Percentiles rank a stretch among this genome's conserved stretches.
Conservation (phyloP, 2,329 filamentous ascomycete genomes). For the Albifimbria verrucaria region DNA sequence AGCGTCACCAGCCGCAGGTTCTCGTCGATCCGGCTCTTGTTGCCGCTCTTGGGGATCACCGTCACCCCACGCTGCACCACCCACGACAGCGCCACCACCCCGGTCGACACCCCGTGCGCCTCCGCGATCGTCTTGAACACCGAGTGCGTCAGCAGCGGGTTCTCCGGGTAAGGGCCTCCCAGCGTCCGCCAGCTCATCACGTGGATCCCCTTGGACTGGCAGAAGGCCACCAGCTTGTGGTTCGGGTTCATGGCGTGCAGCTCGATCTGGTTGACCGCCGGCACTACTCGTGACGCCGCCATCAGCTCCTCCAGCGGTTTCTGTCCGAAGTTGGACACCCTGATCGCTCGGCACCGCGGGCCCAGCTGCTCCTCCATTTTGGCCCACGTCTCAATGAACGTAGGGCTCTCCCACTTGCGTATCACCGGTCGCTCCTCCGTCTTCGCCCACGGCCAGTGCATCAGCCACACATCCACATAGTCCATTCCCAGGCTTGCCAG, state of each 20-base stretch:
- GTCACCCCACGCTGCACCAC: constrained; percentile 20
- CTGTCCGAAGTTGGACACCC: constrained; percentile 29
- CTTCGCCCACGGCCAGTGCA: constrained; percentile 25
- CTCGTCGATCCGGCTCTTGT: constrained; percentile 16
- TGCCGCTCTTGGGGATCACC: constrained; percentile 21
- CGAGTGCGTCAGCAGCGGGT: constrained; percentile 15
- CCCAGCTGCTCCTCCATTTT: constrained; percentile 25
- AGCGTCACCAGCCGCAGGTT: constrained; percentile 21
- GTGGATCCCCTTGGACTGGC: constrained; percentile 25
- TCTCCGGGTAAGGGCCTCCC: constrained; percentile 6
- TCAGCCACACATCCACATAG: constrained; percentile 28
- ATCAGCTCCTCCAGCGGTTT: constrained; percentile 25
- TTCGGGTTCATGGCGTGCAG: constrained; percentile 29
- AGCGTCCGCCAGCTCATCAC: constrained; percentile 22
- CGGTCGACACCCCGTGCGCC: constrained; percentile 17
- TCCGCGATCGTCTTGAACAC: constrained; percentile 20
- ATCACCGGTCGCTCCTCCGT: constrained; percentile 18
- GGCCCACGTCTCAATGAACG: constrained; percentile 20
- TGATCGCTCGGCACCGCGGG: constrained; percentile 21
- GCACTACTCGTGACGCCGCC: constrained; percentile 17
- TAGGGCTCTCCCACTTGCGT: constrained; percentile 18
- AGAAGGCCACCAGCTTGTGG: constrained; percentile 25
- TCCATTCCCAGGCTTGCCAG: constrained; percentile 24
- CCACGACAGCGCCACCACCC: constrained; percentile 23
- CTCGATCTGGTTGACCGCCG: constrained; percentile 30